phyloP scores from a whole-genome alignment of 1,284 basidiomycete species.

The Microbotryomycetes sp. region DNA sequence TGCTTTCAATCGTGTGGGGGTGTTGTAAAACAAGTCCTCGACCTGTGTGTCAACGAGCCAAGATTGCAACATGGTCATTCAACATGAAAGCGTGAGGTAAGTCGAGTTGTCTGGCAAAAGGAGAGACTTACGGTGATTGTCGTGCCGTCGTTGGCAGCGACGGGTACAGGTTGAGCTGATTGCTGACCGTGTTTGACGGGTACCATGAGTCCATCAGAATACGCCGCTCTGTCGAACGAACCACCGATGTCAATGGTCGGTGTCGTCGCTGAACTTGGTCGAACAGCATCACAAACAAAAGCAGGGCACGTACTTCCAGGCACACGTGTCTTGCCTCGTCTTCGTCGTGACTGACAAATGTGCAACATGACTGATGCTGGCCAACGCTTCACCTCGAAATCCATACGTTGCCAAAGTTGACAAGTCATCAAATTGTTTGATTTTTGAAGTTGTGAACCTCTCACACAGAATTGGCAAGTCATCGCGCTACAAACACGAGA shows the following conservation, averaged over 20 bases:
- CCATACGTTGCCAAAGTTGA: slow-evolving; percentile 85
- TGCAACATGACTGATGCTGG: slow-evolving; percentile 92
- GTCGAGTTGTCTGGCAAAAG: too few species aligned
- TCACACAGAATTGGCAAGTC: slow-evolving; percentile 90
- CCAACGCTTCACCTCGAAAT: slow-evolving; percentile 94
- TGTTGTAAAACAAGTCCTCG: slow-evolving; percentile 94
- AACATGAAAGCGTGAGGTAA: background rate
- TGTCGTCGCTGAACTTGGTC: background rate
- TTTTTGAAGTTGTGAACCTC: slow-evolving; percentile 92
- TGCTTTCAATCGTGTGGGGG: slow-evolving; percentile 77
- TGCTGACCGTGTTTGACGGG: slow-evolving; percentile 61
- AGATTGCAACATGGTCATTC: background rate
- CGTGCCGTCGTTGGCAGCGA: slow-evolving; percentile 92
- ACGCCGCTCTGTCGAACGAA: slow-evolving; percentile 57
- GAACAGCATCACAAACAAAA: background rate
- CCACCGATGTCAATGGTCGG: background rate
- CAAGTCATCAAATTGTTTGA: slow-evolving; percentile 80
- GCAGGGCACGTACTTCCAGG: slow-evolving; percentile 68
- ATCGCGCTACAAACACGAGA: slow-evolving; percentile 47
- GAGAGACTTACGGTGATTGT: slow-evolving; percentile 61
- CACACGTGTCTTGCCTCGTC: slow-evolving; percentile 66
- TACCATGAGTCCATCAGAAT: slow-evolving; percentile 65
- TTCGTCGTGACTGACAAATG: slow-evolving; percentile 85
- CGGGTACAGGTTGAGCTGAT: slow-evolving; percentile 67
- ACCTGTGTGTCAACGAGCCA: slow-evolving; percentile 51